These are phyloP conservation scores for Metarhizium guizhouense DNA, from an alignment of 2,329 filamentous ascomycete species.

Conservation along the genomic window DNA sequence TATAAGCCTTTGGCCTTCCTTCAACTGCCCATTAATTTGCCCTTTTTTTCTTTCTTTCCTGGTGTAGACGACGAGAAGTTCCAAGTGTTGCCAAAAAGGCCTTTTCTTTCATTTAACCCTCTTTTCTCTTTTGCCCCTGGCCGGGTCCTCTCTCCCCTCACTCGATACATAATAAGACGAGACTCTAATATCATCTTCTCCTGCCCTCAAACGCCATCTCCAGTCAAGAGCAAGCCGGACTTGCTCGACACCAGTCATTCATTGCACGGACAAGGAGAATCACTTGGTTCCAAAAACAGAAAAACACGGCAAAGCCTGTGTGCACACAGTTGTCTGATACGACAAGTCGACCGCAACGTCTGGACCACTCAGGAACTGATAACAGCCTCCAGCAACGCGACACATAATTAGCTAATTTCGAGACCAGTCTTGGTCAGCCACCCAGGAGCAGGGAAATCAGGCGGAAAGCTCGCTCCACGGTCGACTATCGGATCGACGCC, in stretches of 20 bases:
- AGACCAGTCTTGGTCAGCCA: neutral
- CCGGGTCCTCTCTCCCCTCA: conserved; percentile 16
- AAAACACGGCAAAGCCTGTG: neutral
- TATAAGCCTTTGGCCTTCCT: conserved; percentile 50
- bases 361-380: neutral
- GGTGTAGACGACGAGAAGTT: conserved; percentile 33
- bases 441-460: neutral
- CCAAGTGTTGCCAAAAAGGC: conserved; percentile 40
- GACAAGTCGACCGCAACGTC: conserved; percentile 5
- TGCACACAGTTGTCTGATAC: conserved; percentile 3
- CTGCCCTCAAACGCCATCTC: conserved; percentile 19
- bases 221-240: conserved; percentile 44
- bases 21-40: conserved; percentile 29
- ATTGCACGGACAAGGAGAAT: conserved; percentile 1
- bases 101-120: conserved; percentile 30
- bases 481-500: neutral
- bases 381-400: neutral
- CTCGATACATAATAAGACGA: neutral
- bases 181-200: conserved; percentile 9
- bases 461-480: neutral
- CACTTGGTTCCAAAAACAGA: neutral
- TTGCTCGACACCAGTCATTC: conserved; percentile 42
- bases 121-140: conserved; percentile 23
- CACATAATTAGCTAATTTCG: conserved; percentile 3
- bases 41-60: conserved; percentile 25